phyloP scores from a whole-genome alignment of 1,139 yeast genomes.

The Yamadazyma spencermartinsiae region DNA sequence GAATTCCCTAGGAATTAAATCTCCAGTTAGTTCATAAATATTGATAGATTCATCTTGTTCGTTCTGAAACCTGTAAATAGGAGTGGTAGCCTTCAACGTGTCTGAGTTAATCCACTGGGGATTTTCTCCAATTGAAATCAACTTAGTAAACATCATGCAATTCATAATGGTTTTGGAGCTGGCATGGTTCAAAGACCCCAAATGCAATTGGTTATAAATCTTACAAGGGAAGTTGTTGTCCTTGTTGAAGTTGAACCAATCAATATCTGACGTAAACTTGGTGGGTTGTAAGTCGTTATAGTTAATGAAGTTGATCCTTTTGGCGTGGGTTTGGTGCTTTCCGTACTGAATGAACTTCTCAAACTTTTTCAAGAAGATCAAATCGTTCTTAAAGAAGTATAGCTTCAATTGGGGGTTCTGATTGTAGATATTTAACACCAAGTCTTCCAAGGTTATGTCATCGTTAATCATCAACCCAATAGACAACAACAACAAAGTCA shows the following conservation, averaged over 20 bases:
- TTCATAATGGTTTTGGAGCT: slow-evolving; percentile 32
- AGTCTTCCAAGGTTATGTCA: slow-evolving; percentile 24
- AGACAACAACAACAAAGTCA: slow-evolving; percentile 31
- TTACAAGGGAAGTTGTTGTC: slow-evolving; percentile 43
- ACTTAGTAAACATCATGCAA: slow-evolving; percentile 23
- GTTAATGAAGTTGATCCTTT: slow-evolving; percentile 13
- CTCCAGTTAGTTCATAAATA: slow-evolving; percentile 30
- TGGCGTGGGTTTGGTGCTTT: slow-evolving; percentile 5
- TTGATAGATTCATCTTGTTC: slow-evolving; percentile 20
- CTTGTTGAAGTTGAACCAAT: slow-evolving; percentile 35
- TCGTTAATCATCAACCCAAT: slow-evolving; percentile 23
- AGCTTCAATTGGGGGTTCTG: slow-evolving; percentile 23
- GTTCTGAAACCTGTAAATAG: slow-evolving; percentile 27
- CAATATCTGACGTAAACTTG: slow-evolving; percentile 15
- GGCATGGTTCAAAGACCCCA: slow-evolving; percentile 41
- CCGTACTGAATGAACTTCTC: slow-evolving; percentile 29
- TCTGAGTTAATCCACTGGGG: slow-evolving; percentile 35
- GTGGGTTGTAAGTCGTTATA: slow-evolving; percentile 11
- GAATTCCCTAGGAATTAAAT: slow-evolving; percentile 13
- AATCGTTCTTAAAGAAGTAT: slow-evolving; percentile 35
- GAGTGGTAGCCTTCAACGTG: slow-evolving; percentile 10
- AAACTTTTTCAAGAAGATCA: slow-evolving; percentile 31
- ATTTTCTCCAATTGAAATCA: slow-evolving; percentile 40
- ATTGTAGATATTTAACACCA: slow-evolving; percentile 18
- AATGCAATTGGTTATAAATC: slow-evolving; percentile 28